These are phyloP conservation scores for Auricularia sp. DNA, from an alignment of 768 basidiomycete genomes.

Conservation along the genomic window DNA sequence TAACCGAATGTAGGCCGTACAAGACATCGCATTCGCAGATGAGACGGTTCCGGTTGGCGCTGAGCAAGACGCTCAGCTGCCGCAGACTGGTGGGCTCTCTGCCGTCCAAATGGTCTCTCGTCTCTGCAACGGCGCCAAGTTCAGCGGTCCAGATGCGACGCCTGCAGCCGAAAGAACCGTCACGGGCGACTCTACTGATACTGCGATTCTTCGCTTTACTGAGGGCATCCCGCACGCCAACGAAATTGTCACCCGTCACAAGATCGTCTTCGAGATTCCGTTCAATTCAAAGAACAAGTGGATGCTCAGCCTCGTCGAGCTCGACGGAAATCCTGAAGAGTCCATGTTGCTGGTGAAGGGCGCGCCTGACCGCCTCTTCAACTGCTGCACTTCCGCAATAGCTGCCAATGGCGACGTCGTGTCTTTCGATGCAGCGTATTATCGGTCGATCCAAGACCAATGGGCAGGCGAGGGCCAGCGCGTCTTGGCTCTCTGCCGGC, in stretches of 20 bases:
- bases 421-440: conserved; percentile 22
- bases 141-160: conserved; percentile 25
- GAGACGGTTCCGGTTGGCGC: conserved; percentile 10
- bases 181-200: conserved; percentile 44
- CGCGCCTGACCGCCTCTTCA: conserved; percentile 47
- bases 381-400: conserved; percentile 22
- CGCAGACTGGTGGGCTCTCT: conserved; percentile 16
- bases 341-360: conserved; percentile 41
- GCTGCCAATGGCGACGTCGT: conserved; percentile 23
- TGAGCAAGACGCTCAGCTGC: neutral
- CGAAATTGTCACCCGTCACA: conserved; percentile 14
- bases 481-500: conserved; percentile 42
- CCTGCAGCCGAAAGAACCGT: conserved; percentile 25
- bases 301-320: conserved; percentile 38
- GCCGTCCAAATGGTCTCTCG: conserved; percentile 31
- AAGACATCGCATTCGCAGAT: conserved; percentile 30
- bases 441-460: conserved; percentile 30
- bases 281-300: conserved; percentile 48
- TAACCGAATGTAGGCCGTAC: conserved; percentile 22
- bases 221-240: conserved; percentile 21
- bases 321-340: conserved; percentile 6
- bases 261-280: conserved; percentile 27
- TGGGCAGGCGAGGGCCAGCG: conserved; percentile 47
- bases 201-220: conserved; percentile 44
- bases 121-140: conserved; percentile 51